Conservation (phyloP, 1,284 basidiomycete genomes). For the Microbotryomycetes sp. region DNA sequence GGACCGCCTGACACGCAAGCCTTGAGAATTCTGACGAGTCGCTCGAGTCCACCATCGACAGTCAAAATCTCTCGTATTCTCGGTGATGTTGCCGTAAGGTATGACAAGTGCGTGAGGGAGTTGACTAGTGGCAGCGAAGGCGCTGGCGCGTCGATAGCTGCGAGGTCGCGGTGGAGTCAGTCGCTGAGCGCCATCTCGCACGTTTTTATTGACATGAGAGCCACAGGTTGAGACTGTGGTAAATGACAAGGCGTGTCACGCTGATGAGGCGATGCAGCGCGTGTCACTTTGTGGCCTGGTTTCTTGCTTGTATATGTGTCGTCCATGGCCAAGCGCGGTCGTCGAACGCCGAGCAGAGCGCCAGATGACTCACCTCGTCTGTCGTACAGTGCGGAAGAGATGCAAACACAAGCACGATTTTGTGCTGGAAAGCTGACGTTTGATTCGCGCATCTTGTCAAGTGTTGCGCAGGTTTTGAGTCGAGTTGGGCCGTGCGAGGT, state of each 20-base stretch:
- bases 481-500: background rate
- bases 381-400: slow-evolving; percentile 91
- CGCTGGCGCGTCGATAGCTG: slow-evolving; percentile 84
- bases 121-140: slow-evolving; percentile 86
- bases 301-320: too few species aligned
- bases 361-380: slow-evolving; percentile 64
- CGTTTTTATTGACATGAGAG: too few species aligned
- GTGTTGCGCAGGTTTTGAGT: background rate
- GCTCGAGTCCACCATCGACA: slow-evolving; percentile 92
- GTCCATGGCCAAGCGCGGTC: background rate
- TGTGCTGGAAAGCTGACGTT: slow-evolving; percentile 93
- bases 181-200: too few species aligned
- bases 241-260: too few species aligned
- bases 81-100: slow-evolving; percentile 94
- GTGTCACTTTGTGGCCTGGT: too few species aligned
- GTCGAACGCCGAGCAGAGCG: background rate
- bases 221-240: too few species aligned
- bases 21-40: slow-evolving; percentile 72
- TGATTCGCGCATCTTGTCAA: slow-evolving; percentile 79
- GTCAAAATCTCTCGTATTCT: slow-evolving; percentile 98
- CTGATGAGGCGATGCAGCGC: too few species aligned
- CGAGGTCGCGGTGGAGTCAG: too few species aligned
- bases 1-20: slow-evolving; percentile 27
- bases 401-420: slow-evolving; percentile 91
- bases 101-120: slow-evolving; percentile 92